phyloP scores from a whole-genome alignment of 495 filamentous ascomycete species.

The Cenococcum geophilum region DNA sequence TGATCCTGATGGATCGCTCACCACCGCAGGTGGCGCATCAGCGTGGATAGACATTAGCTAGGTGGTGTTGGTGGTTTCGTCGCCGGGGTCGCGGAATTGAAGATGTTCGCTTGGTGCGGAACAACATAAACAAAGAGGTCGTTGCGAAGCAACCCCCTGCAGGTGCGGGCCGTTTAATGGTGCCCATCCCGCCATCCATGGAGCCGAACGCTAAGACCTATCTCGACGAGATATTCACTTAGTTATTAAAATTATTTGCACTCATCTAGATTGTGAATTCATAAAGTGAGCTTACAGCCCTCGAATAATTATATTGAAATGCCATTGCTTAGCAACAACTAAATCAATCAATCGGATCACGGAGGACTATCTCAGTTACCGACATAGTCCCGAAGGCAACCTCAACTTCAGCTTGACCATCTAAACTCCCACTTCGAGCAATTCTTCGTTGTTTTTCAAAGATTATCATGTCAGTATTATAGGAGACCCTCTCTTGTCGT shows the following conservation, averaged over 20 bases:
- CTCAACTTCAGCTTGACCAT: neutral
- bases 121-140: constrained; percentile 23
- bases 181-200: no score
- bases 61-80: constrained; percentile 14
- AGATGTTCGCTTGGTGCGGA: constrained; percentile 11
- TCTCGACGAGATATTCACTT: no score
- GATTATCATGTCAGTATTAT: neutral
- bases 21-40: constrained; percentile 55
- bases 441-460: neutral
- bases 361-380: neutral
- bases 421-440: neutral
- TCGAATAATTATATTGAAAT: no score
- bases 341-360: no score
- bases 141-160: constrained; percentile 21
- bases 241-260: no score
- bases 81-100: constrained; percentile 8
- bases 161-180: no score
- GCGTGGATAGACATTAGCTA: constrained; percentile 40
- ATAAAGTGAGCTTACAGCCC: no score
- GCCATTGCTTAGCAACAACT: no score
- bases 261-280: no score
- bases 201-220: no score
- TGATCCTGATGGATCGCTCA: constrained; percentile 70
- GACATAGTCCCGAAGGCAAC: neutral
- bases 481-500: neutral